phyloP scores from a whole-genome alignment of 345 rosid genomes.

The Brassica carinata region DNA sequence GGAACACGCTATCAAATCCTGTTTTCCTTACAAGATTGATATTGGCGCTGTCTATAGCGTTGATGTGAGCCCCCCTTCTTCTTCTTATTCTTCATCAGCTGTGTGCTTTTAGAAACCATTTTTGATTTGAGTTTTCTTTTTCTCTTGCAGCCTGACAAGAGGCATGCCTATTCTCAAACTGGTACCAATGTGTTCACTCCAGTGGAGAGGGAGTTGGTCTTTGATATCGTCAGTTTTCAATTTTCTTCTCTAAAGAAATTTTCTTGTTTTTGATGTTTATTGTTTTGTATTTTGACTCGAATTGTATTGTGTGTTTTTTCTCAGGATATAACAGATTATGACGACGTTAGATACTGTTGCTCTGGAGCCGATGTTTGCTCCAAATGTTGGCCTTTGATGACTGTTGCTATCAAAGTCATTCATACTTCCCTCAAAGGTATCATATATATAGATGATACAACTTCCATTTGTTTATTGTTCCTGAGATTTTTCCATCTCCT shows the following conservation, averaged over 20 bases:
- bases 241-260: not conserved
- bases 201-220: constrained; percentile 83
- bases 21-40: constrained; percentile 82
- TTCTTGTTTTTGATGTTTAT: not conserved
- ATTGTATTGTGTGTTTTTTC: not conserved
- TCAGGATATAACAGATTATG: constrained; percentile 93
- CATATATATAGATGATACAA: not conserved
- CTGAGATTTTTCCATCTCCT: not conserved
- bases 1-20: constrained; percentile 63
- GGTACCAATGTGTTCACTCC: constrained; percentile 82
- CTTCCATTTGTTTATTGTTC: not conserved
- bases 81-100: not conserved
- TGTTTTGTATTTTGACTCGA: constrained; percentile 9
- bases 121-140: not conserved
- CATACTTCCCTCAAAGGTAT: constrained; percentile 83
- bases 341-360: constrained; percentile 91
- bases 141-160: constrained; percentile 69
- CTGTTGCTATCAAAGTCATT: constrained; percentile 82
- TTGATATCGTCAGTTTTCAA: constrained; percentile 71
- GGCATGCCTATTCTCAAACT: constrained; percentile 71
- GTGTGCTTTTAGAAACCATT: not conserved
- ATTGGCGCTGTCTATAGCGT: constrained; percentile 86
- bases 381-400: constrained; percentile 94
- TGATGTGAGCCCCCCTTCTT: constrained; percentile 51
- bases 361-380: constrained; percentile 92